Percentiles rank a stretch among this genome's conserved stretches.
These are phyloP conservation scores for Gossypium anomalum DNA, from an alignment of 345 rosid genomes.

Conservation along the genomic window DNA sequence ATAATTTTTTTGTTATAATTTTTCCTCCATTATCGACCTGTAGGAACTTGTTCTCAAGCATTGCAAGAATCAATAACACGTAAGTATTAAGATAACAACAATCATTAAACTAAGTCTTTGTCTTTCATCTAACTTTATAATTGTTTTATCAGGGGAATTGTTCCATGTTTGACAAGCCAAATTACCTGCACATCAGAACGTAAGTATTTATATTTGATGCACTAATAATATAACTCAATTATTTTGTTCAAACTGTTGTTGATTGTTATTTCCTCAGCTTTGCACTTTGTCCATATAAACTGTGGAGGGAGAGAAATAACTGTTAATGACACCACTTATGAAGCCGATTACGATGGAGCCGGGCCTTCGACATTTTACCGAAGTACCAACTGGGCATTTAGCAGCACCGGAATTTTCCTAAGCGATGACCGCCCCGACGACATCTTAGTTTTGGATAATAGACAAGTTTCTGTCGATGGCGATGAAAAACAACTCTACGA, in stretches of 20 bases:
- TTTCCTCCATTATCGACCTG: neutral
- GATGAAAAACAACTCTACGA: conserved; percentile 22
- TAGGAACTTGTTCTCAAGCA: conserved; percentile 43
- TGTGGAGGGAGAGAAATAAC: conserved; percentile 39
- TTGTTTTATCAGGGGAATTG: conserved; percentile 15
- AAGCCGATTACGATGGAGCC: conserved; percentile 29
- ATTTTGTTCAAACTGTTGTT: neutral
- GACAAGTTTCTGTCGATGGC: conserved; percentile 14
- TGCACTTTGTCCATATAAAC: conserved; percentile 27
- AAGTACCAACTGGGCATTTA: conserved; percentile 43
- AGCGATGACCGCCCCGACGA: conserved; percentile 29
- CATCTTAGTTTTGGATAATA: conserved; percentile 17
- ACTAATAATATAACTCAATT: neutral
- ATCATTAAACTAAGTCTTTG: neutral
- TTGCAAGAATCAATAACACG: conserved; percentile 12
- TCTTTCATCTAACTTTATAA: neutral
- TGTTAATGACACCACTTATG: conserved; percentile 21
- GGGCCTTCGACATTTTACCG: conserved; percentile 33
- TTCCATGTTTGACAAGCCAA: conserved; percentile 17
- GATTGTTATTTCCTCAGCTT: conserved; percentile 20
- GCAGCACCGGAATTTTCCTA: conserved; percentile 52
- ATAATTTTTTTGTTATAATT: too few species aligned
- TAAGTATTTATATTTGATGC: neutral
- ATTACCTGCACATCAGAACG: neutral
- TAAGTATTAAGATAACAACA: neutral